Conservation (phyloP, 805 yeast species). For the Candida ovalis region DNA sequence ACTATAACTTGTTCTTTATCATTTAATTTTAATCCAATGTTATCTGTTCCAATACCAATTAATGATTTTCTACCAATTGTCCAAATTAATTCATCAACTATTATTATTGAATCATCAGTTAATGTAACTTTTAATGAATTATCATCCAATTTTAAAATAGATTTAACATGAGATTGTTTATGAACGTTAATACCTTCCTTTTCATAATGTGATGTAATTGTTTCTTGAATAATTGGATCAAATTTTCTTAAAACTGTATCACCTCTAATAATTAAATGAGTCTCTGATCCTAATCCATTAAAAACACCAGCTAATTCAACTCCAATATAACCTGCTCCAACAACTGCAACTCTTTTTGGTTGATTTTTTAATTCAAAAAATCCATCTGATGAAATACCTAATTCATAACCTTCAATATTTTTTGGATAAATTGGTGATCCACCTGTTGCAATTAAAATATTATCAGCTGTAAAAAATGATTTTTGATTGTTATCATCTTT, state of each 20-base stretch:
- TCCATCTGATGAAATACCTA: conserved; percentile 86
- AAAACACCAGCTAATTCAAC: conserved; percentile 94
- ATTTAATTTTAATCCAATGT: conserved; percentile 66
- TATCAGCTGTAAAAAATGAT: conserved; percentile 65
- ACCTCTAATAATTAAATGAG: conserved; percentile 86
- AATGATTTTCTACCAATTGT: conserved; percentile 87
- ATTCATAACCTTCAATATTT: conserved; percentile 72
- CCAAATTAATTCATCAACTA: conserved; percentile 85
- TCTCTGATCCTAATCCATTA: conserved; percentile 80
- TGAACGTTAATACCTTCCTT: conserved; percentile 80
- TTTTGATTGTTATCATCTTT: conserved; percentile 53
- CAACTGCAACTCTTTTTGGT: conserved; percentile 90
- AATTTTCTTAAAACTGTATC: conserved; percentile 86
- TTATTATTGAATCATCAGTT: conserved; percentile 39
- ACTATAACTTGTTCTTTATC: conserved; percentile 61
- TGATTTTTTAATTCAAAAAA: conserved; percentile 77
- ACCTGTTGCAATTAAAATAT: conserved; percentile 88
- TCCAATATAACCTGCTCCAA: conserved; percentile 98
- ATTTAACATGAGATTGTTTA: conserved; percentile 52
- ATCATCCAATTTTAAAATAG: conserved; percentile 43
- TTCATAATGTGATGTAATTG: conserved; percentile 76
- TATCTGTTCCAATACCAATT: conserved; percentile 69
- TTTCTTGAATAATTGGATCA: conserved; percentile 74
- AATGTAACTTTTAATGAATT: conserved; percentile 50
- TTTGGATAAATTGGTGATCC: conserved; percentile 77